Base-by-base conservation (phyloP, 1,284 basidiomycete genomes). In the Sanghuangporus baumii region DNA sequence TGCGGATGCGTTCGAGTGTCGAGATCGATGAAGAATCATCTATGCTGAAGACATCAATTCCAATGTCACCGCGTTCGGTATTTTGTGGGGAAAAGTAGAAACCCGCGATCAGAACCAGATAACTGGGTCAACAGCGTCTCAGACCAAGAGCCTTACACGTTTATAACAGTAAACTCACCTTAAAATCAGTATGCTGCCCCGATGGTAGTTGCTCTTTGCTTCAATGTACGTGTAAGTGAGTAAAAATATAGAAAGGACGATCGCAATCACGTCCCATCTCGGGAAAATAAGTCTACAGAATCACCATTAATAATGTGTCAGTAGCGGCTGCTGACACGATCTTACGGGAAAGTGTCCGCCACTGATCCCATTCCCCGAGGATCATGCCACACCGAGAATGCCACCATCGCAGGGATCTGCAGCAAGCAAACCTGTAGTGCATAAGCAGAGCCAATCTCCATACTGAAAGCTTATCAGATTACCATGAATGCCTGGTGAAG, bases 211-310 rank as follows among this genome's bases (percentile, higher is more conserved):
- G 69, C 91, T 92, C 76, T 93, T 91, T 18, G 96, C 94, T 76
- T 99, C 97, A 71, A 98, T 98, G 75, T 98, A 99, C 3, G 96
- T 98, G 75, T 99, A 99, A 0, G 97, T 99, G 79, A 99, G 86
- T 67, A 99, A 77, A 82, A 99, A 99, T 75, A 96, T 93, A 1
- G 93, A 91, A 36, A 96, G 79, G 70, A 99, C 93, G 74, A 99
- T 93, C 36, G 90, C 91, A 67, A 99, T 89, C 55, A 97, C 94
- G 73, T 99, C 97, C 96, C 97, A 99, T 69, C 95, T 86, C 0
- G 97, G 97, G 84, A 99, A 98, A 67, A 99, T 96, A 62, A 99
- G 83, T 20, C 94, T 97, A 70, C 52, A 16, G 9, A 43, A 64
- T 36, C 6, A 6, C 46, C 48, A n/a, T 50, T 16, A 55, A 40